phyloP scores from a whole-genome alignment of 2,329 filamentous ascomycete species.

The Paraphaeosphaeria minitans region DNA sequence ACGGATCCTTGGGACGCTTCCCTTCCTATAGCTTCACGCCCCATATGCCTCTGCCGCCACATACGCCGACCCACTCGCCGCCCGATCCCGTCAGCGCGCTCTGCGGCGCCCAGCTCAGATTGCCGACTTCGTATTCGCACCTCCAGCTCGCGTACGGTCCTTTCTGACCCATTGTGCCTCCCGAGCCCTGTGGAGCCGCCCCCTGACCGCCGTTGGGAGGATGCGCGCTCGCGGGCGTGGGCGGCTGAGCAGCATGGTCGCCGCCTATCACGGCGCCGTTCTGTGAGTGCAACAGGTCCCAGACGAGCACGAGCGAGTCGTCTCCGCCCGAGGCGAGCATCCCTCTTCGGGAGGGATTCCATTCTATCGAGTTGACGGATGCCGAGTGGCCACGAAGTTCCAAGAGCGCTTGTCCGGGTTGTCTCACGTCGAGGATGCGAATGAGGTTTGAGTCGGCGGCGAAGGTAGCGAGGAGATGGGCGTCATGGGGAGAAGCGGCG shows the following conservation, averaged over 20 bases:
- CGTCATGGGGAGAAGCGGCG: constrained; percentile 91
- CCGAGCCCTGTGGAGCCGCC: constrained; percentile 25
- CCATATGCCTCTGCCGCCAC: constrained; percentile 81
- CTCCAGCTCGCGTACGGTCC: constrained; percentile 79
- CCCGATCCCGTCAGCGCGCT: constrained; percentile 68
- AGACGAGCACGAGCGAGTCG: constrained; percentile 88
- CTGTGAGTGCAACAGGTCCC: constrained; percentile 82
- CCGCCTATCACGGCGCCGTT: constrained; percentile 57
- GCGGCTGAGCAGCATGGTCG: constrained; percentile 38
- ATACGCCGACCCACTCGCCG: constrained; percentile 84
- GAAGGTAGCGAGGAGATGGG: constrained; percentile 95
- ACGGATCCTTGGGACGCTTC: not conserved
- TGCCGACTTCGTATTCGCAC: constrained; percentile 85
- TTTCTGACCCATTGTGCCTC: constrained; percentile 57
- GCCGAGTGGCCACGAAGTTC: constrained; percentile 89
- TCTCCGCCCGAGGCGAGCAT: constrained; percentile 90
- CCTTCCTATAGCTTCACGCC: constrained; percentile 62
- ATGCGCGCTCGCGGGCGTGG: constrained; percentile 32
- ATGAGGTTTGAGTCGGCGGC: constrained; percentile 91
- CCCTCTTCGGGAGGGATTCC: constrained; percentile 86
- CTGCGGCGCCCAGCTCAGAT: constrained; percentile 82
- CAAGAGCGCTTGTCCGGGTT: constrained; percentile 91
- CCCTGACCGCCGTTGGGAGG: constrained; percentile 32
- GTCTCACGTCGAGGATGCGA: constrained; percentile 92
- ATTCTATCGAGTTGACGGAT: constrained; percentile 90